A percentile compares a stretch with the other conserved stretches of the same genome.
These are phyloP conservation scores for Phytophthora rubi DNA, from an alignment of 352 stramenopile species.

Conservation along the genomic window DNA sequence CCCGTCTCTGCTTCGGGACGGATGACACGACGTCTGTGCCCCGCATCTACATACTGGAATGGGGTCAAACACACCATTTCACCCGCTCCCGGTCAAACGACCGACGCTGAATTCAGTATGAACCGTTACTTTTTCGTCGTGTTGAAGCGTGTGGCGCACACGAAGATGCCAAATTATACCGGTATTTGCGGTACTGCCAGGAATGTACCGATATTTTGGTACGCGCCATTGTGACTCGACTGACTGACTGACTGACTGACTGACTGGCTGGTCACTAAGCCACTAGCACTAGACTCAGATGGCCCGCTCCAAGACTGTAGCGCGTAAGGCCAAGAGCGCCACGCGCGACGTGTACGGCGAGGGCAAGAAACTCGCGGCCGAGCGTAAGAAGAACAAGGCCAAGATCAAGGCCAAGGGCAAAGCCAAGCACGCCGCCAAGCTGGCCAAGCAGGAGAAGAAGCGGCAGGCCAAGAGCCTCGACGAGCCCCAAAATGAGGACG, in stretches of 20 bases:
- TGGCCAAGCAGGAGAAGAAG: constrained; percentile 61
- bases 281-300: constrained; percentile 37
- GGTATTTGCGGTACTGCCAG: neutral
- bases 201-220: neutral
- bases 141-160: constrained; percentile 21
- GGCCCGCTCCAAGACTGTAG: constrained; percentile 51
- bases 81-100: constrained; percentile 5
- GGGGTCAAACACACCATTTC: constrained; percentile 19
- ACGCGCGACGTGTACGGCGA: constrained; percentile 43
- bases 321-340: constrained; percentile 39
- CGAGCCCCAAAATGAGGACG: constrained; percentile 4
- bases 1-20: constrained; percentile 18
- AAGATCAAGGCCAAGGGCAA: constrained; percentile 73
- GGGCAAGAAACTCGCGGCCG: constrained; percentile 35
- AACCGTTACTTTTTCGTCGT: constrained; percentile 25
- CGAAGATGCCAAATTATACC: neutral
- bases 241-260: no score
- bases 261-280: neutral
- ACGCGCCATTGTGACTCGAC: neutral
- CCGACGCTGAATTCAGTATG: constrained; percentile 5
- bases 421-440: constrained; percentile 55
- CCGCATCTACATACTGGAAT: neutral
- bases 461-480: constrained; percentile 18
- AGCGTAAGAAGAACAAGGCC: constrained; percentile 57
- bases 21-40: neutral